Conservation (phyloP, 306 rosid species). For the Gastrolobium bilobum region DNA sequence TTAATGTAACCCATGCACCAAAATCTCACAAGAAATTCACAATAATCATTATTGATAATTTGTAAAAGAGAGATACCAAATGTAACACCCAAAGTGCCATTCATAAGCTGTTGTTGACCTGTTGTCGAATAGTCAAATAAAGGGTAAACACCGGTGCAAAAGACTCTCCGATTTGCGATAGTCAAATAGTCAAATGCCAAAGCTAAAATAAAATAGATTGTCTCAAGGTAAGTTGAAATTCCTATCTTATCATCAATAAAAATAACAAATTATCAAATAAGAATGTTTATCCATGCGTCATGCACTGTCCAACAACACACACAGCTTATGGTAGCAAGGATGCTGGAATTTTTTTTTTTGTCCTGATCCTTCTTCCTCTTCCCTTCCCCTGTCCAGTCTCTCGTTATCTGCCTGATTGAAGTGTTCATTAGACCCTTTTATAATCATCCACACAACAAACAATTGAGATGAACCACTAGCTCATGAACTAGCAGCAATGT, state of each 20-base stretch:
- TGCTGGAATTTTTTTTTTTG: not conserved
- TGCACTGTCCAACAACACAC: not conserved
- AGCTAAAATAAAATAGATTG: not conserved
- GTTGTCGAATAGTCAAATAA: not conserved
- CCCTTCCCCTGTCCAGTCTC: too few relatives aligned
- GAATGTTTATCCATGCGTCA: not conserved
- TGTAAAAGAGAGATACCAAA: not conserved
- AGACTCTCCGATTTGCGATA: too few relatives aligned
- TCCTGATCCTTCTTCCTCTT: not conserved
- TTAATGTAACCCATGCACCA: not conserved
- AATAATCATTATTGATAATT: not conserved
- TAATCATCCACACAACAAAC: not conserved
- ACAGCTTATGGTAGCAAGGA: not conserved
- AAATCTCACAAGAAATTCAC: not conserved
- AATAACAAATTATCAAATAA: not conserved
- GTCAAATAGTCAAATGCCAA: not conserved
- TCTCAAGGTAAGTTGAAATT: not conserved
- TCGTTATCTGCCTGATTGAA: not conserved
- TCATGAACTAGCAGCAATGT: not conserved
- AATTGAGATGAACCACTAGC: not conserved
- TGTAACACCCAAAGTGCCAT: not conserved
- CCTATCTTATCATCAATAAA: not conserved
- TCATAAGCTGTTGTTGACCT: not conserved
- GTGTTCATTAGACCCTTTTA: conserved; percentile 11
- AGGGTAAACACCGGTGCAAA: too few relatives aligned